Evolutionary conservation across 768 basidiomycete genomes (phyloP), one percentile per base, ranked within the genome.

Genomic region (Scleroderma bovista): DNA sequence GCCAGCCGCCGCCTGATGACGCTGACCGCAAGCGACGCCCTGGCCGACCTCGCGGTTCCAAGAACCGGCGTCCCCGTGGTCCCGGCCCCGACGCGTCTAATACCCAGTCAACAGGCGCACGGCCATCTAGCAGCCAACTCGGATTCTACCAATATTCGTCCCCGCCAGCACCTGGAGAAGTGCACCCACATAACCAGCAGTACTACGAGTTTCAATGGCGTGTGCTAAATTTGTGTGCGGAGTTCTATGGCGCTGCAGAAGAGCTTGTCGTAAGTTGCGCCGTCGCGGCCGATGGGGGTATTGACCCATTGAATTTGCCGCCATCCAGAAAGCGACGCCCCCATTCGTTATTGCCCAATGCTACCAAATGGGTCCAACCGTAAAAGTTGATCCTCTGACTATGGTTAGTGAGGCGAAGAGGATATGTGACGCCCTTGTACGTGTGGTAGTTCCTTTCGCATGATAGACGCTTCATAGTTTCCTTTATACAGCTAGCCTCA

Each of bases 171-270:
- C 65, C 75, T 22, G 70, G 77, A 12, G 74, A 73, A 40, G 70
- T 82, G 22, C 79, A 77, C 50, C 71, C 81, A 3, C 80, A 83
- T 55, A 86, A 86, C 61, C 83, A 87, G 54, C 81, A 83, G 59
- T 89, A 87, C 64, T 88, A 87, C 65, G 86, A 90, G 61, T 90
- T 90, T 60, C 88, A 90, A 63, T 90, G 88, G 88, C 80, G 86
- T 47, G 80, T 88, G 36, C 65, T 90, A 50, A 88, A 88, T 59
- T 70, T 91, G 36, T 91, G 88, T 65, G 82, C 86, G 1, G 88
- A 91, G 62, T 91, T 91, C 63, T 91, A 91, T 68, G 83, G 81
- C 23, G 88, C 88, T 6, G 88, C 88, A 16, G 88, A 89, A 65
- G 88, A 91, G 65, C 77, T 91, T 41, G 76, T 91, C 51, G 88